Conservation (phyloP, 2,329 filamentous ascomycete genomes). For the Aspergillus puulaauensis region DNA sequence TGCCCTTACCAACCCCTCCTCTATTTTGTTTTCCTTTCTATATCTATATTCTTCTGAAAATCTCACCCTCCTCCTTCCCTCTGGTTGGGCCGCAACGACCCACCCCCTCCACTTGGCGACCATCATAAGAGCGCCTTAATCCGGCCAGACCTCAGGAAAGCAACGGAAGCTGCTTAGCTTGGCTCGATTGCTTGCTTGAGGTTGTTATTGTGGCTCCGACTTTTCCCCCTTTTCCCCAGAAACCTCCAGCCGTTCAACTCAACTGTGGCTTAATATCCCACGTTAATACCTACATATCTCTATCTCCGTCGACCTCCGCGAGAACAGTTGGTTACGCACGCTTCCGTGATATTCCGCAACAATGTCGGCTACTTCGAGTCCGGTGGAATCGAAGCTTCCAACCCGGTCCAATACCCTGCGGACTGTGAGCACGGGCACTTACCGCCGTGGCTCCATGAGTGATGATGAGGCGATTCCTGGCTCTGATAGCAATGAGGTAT, state of each 20-base stretch:
- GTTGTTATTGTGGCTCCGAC: background rate
- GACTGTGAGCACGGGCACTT: constrained; percentile 28
- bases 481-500: constrained; percentile 43
- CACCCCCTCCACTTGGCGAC: constrained; percentile 6
- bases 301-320: background rate
- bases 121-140: background rate
- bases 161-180: background rate
- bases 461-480: constrained; percentile 44
- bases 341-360: background rate
- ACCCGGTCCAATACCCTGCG: constrained; percentile 33
- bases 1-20: too few relatives aligned
- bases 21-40: background rate
- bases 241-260: background rate
- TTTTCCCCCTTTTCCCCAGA: background rate
- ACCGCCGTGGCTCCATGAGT: constrained; percentile 35
- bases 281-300: background rate
- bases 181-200: background rate
- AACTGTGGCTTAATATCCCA: background rate
- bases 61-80: background rate
- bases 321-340: background rate
- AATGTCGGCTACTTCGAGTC: constrained; percentile 31
- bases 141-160: background rate
- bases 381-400: constrained; percentile 31
- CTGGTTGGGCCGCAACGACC: background rate
- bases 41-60: background rate